Conservation (phyloP, 129 eudicot species). For the Flaveria bidentis region DNA sequence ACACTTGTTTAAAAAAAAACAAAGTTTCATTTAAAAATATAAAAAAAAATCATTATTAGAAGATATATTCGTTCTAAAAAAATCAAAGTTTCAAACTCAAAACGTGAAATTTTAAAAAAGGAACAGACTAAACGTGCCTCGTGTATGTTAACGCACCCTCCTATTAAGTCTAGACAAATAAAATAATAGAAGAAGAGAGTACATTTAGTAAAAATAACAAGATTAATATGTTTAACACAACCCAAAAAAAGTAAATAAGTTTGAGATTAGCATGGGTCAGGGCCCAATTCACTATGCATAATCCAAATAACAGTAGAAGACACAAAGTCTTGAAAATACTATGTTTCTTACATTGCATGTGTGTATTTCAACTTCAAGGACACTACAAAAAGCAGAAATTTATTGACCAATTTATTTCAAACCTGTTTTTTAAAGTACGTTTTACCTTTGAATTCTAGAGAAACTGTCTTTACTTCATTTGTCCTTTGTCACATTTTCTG, state of each 20-base stretch:
- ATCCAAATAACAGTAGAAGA: constrained; percentile 16
- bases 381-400: constrained; percentile 26
- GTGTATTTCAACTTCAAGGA: constrained; percentile 18
- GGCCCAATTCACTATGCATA: constrained; percentile 28
- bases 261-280: constrained; percentile 9
- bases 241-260: background rate
- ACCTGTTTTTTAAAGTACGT: constrained; percentile 27
- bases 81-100: no score
- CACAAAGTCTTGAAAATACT: constrained; percentile 24
- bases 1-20: no score
- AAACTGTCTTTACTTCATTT: constrained; percentile 9
- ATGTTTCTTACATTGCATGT: constrained; percentile 25
- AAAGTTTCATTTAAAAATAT: no score
- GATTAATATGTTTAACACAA: no score
- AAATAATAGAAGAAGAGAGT: no score
- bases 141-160: no score
- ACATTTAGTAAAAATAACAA: no score
- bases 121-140: no score
- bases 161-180: no score
- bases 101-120: no score
- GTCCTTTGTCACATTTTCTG: constrained; percentile 36
- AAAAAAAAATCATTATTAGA: background rate
- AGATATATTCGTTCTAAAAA: no score
- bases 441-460: constrained; percentile 13
- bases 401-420: constrained; percentile 25